phyloP scores from a whole-genome alignment of 805 yeast genomes.

The Tetrapisispora phaffii region DNA sequence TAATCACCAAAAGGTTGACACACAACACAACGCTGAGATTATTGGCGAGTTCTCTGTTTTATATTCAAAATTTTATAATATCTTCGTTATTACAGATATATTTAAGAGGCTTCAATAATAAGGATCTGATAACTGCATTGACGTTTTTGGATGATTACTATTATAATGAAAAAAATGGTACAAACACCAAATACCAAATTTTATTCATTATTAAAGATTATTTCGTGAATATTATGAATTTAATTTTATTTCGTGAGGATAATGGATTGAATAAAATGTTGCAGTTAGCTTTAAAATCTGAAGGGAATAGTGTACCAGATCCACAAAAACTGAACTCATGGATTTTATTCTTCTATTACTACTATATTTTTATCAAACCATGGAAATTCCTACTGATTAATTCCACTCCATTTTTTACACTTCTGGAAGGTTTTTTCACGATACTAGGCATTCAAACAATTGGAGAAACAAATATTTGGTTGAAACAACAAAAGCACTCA shows the following conservation, averaged over 20 bases:
- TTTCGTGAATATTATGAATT: background rate
- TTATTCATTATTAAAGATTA: background rate
- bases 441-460: slow-evolving; percentile 84
- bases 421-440: slow-evolving; percentile 89
- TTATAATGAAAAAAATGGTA: background rate
- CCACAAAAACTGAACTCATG: slow-evolving; percentile 4
- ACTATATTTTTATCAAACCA: slow-evolving; percentile 38
- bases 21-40: slow-evolving; percentile 16
- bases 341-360: slow-evolving; percentile 23
- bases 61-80: slow-evolving; percentile 70
- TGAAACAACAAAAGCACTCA: slow-evolving; percentile 40
- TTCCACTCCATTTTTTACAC: slow-evolving; percentile 81
- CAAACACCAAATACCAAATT: background rate
- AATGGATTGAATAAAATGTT: background rate
- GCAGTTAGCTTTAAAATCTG: background rate
- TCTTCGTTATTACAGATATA: slow-evolving; percentile 73
- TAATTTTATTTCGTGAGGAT: background rate
- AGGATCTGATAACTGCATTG: slow-evolving; percentile 9
- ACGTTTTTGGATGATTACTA: background rate
- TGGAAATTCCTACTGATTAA: slow-evolving; percentile 70
- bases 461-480: slow-evolving; percentile 72
- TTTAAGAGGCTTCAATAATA: slow-evolving; percentile 42
- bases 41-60: slow-evolving; percentile 42
- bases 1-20: slow-evolving; percentile 32
- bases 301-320: background rate